phyloP scores from a whole-genome alignment of 305 asterid species.

The Salvia sclarea region DNA sequence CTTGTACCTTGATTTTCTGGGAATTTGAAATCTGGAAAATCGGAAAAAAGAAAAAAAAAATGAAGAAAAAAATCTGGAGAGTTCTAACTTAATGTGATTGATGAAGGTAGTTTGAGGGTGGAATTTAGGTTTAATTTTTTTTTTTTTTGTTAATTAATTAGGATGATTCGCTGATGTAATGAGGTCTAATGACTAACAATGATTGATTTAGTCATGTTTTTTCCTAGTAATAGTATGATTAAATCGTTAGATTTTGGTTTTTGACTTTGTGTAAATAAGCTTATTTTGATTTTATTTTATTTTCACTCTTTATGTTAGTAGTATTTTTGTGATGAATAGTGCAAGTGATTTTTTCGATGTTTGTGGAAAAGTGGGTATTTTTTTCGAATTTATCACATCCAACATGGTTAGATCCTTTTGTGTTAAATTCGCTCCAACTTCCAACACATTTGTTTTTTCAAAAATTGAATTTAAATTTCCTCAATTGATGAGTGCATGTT shows the following conservation, averaged over 20 bases:
- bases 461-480: background rate
- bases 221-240: conserved; percentile 15
- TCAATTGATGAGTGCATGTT: background rate
- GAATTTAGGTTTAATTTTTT: background rate
- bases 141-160: conserved; percentile 9
- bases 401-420: background rate
- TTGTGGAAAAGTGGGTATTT: background rate
- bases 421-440: background rate
- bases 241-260: background rate
- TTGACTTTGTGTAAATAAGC: background rate
- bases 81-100: conserved; percentile 33
- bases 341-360: background rate
- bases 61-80: no score
- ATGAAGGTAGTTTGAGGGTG: conserved; percentile 11
- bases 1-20: conserved; percentile 35
- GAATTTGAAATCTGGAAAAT: background rate
- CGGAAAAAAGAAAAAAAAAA: no score
- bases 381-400: background rate
- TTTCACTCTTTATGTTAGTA: background rate
- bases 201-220: conserved; percentile 31
- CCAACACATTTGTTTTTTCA: background rate
- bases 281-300: background rate
- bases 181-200: conserved; percentile 41
- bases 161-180: conserved; percentile 36
- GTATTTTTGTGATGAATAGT: background rate